phyloP scores from a whole-genome alignment of 495 filamentous ascomycete genomes.

The Penicillium chermesinum region DNA sequence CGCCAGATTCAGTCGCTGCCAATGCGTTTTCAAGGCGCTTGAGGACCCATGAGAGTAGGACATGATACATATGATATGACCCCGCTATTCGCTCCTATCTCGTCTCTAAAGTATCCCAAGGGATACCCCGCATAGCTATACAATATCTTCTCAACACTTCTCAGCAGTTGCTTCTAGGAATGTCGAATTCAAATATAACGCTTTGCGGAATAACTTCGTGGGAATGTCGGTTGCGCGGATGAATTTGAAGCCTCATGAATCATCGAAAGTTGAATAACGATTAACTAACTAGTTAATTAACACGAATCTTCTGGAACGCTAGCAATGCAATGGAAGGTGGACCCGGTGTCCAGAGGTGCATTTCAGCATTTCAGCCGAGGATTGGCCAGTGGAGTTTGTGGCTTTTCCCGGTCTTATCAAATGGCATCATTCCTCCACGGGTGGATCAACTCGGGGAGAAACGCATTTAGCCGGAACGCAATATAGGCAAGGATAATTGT shows the following conservation, averaged over 20 bases:
- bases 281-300: not conserved
- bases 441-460: too few species aligned
- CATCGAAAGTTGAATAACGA: not conserved
- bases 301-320: not conserved
- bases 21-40: too few species aligned
- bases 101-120: too few species aligned
- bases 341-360: not conserved
- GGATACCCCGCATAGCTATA: too few species aligned
- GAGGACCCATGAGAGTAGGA: too few species aligned
- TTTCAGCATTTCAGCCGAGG: not conserved
- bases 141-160: not conserved
- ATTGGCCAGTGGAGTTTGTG: not conserved
- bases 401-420: not conserved
- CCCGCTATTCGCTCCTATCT: too few species aligned
- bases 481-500: not conserved
- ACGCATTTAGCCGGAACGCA: constrained; percentile 20
- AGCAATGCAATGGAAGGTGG: not conserved
- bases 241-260: too few species aligned
- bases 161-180: not conserved
- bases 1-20: too few species aligned
- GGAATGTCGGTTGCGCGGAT: not conserved
- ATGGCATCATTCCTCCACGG: too few species aligned
- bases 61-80: too few species aligned
- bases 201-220: not conserved
- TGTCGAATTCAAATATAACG: not conserved